Evolutionary conservation across 441 rosid genomes (phyloP), one percentile per base, ranked within the genome.

Genomic region (Aleurites moluccanus): DNA sequence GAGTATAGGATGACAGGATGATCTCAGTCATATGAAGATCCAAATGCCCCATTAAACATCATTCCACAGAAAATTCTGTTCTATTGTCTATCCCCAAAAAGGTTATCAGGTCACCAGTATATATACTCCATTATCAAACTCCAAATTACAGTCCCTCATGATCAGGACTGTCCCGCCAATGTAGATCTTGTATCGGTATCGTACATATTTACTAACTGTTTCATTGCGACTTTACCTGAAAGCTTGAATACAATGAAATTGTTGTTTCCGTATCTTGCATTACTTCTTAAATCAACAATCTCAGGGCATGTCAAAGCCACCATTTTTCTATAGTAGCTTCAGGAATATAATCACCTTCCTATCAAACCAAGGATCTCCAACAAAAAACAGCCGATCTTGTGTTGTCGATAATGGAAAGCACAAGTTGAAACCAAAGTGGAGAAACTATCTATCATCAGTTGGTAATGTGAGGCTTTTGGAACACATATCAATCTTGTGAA

Each of bases 381-480:
- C n/a, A n/a, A n/a, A 23, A 40, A 33, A 61, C 49, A 60, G 60
- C 59, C 21, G 15, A 11, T 55, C 21, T 38, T 33, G 15, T 9
- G 2, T 6, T 23, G 74, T 11, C 4, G 9, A 42, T 21, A 13
- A 15, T 38, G 33, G 21, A 56, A 35, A 52, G 55, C 7, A 18
- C 6, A 25, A 52, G 62, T 52, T 3, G 23, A 11, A 6, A 7
- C 18, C 42, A 6, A 23, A 57, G 40, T 40, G 4, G 1, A 15
- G 33, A 45, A 42, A 21, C 64, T 82, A 83, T 74, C 80, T 67
- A 23, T 88, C 91, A 40, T 90, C 89, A 0, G 88, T 77, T 7
- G 89, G 93, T 80, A 88, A 77, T 0, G 94, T 92, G 8, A 92
- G 94, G 82, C 93, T 92, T 77, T 86, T 90, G 69, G 93, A 89